Evolutionary conservation across 257 asterid species (phyloP), one percentile per base, ranked within the genome.

Genomic region (Schizonepeta tenuifolia): DNA sequence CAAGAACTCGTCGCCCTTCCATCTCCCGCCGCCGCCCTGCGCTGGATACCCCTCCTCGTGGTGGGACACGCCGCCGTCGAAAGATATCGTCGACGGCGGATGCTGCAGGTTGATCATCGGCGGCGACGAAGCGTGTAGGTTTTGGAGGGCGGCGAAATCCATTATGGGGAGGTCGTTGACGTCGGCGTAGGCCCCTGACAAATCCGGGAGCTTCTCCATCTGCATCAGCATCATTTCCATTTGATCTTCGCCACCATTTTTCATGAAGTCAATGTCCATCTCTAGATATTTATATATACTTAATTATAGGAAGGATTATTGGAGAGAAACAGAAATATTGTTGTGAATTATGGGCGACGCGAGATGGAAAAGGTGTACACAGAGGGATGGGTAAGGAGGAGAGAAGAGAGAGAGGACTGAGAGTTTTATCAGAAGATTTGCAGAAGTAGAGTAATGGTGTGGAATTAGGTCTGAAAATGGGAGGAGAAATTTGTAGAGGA

Each of bases 171-270:
- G 68, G 1, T 85, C 80, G 6, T 26, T 35, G 46, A 61, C 58
- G 58, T 72, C 85, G 18, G 72, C 41, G 33, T 80, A 60, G 31
- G 62, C 57, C 6, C 79, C 79, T 31, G 82, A 54, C 50, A 84
- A 86, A 21, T 87, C 91, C 0, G 89, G 88, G 4, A 89, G 88
- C 73, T 90, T 92, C 47, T 89, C 96, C 90, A 90, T 83, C 75
- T 92, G 94, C 92, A 91, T 84, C 87, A 90, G 72, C 96, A 90
- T 92, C 96, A 90, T 77, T 28, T 88, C 95, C 83, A 88, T 83
- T 67, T 90, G 96, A 61, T 90, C 97, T 70, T 86, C 90, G 49
- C 83, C 75, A 35, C 79, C 58, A n/a, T 90, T 84, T 44, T 90
- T 88, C 78, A 84, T 75, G 77, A 84, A 75, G 47, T 89, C 96